Conservation (phyloP, 345 rosid genomes). For the Aquilaria yunnanensis region DNA sequence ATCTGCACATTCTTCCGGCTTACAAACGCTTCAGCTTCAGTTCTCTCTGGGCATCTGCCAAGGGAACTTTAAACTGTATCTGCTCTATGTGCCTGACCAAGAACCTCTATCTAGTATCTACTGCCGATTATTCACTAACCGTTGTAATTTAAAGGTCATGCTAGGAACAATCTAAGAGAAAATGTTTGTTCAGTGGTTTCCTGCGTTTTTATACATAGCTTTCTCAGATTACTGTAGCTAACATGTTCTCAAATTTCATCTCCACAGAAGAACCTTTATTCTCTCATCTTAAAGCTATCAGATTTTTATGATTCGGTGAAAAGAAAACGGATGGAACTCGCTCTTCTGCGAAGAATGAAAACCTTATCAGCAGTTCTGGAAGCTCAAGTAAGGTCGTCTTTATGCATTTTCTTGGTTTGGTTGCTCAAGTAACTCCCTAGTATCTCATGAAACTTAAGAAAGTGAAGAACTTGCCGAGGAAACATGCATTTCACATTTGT, state of each 20-base stretch:
- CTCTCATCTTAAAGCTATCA: constrained; percentile 48
- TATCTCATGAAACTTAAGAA: too few species aligned
- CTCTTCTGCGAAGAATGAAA: constrained; percentile 30
- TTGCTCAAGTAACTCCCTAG: too few species aligned
- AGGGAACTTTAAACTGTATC: too few species aligned
- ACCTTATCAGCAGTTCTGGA: constrained; percentile 47
- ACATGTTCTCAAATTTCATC: not conserved
- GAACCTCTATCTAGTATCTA: not conserved
- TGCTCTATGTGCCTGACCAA: not conserved
- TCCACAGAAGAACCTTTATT: constrained; percentile 56
- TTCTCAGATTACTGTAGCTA: not conserved
- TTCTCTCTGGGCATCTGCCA: too few species aligned
- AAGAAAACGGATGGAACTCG: constrained; percentile 53
- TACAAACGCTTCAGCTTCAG: too few species aligned
- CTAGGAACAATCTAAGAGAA: too few species aligned
- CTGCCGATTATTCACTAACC: too few species aligned
- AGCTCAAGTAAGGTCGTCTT: constrained; percentile 50
- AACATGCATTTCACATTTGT: too few species aligned
- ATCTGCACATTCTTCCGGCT: too few species aligned
- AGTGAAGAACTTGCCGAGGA: too few species aligned
- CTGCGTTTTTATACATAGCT: not conserved
- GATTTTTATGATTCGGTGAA: constrained; percentile 54
- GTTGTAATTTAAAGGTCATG: too few species aligned
- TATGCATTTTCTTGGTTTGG: too few species aligned
- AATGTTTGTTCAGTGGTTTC: not conserved